Conservation (phyloP, 1,139 yeast species). For the Debaryomyces nepalensis region DNA sequence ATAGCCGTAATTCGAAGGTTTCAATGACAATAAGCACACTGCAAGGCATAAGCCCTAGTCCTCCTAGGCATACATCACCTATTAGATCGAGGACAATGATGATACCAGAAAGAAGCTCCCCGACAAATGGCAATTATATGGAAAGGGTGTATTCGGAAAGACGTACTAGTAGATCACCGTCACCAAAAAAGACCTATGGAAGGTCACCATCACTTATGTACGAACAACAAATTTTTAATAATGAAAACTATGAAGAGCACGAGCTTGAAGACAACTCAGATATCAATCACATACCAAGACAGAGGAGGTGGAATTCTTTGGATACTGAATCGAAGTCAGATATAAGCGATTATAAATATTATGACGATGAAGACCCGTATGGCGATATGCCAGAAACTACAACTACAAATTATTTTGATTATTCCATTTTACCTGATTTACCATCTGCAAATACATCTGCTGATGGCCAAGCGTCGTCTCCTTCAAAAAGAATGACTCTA, state of each 20-base stretch:
- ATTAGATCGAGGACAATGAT: slow-evolving; percentile 17
- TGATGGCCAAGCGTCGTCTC: slow-evolving; percentile 18
- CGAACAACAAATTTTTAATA: slow-evolving; percentile 4
- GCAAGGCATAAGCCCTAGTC: neutral
- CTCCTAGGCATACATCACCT: slow-evolving; percentile 10
- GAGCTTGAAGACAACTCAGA: slow-evolving; percentile 20
- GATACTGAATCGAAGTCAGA: slow-evolving; percentile 21
- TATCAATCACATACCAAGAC: slow-evolving; percentile 15
- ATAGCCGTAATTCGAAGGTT: slow-evolving; percentile 7
- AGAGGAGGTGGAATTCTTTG: slow-evolving; percentile 22
- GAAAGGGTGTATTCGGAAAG: slow-evolving; percentile 14
- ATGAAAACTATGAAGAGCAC: slow-evolving; percentile 8
- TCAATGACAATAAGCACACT: slow-evolving; percentile 3
- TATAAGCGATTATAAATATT: slow-evolving; percentile 14
- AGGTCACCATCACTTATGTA: slow-evolving; percentile 23
- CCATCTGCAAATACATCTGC: slow-evolving; percentile 26
- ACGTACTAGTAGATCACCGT: slow-evolving; percentile 34
- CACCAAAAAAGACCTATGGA: slow-evolving; percentile 31
- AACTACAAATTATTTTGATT: slow-evolving; percentile 40
- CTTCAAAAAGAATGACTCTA: slow-evolving; percentile 25
- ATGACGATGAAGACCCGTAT: slow-evolving; percentile 15
- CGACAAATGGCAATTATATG: slow-evolving; percentile 9
- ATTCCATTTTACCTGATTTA: slow-evolving; percentile 47
- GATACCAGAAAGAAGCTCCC: slow-evolving; percentile 14
- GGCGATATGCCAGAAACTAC: slow-evolving; percentile 29